Evolutionary conservation across 805 yeast species (phyloP), one percentile per base, ranked within the genome.

Genomic region (Hanseniaspora taiwanica): DNA sequence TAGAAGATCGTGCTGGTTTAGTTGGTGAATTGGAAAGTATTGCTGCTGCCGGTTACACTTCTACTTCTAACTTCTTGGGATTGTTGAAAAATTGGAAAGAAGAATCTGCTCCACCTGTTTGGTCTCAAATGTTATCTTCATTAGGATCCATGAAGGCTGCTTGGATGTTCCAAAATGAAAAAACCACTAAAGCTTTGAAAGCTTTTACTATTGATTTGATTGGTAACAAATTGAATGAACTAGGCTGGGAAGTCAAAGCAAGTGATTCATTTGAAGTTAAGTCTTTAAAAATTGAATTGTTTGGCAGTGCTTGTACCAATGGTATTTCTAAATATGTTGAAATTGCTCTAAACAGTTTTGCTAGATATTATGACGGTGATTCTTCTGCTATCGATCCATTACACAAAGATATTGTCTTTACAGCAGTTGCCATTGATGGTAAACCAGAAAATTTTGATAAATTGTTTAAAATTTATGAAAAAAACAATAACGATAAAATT

Each of bases 11-110:
- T 59, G 75, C 79, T 42, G 89, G 87, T 34, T 68, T 80, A 49
- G 80, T 81, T 37, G 81, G 87, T n/a, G 93, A 82, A 61, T 82
- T 82, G 16, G 74, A 71, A 39, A 72, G 84, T 7, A 66, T 81
- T 48, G 74, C 89, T 4, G 63, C 76, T 21, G 76, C 89, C 16
- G 91, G 91, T 23, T 70, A 71, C 50, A 72, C 78, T 42, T 64
- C 77, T 20, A 73, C 86, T 25, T 64, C 74, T 3, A 75, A 69
- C 49, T 68, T 79, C 53, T 69, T 80, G 48, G 62, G 66, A 45
- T 70, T 80, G 53, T 68, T 79, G 34, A 66, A 71, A 42, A 64
- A 69, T 14, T 77, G 85, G 83, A 67, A 70, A 33, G 52, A 60
- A 16, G 84, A 78, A 59, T 44, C 63, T 17, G 74, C 75, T 46